Conservation (phyloP, 176 grass and related monocot species). For the Carex parvula region DNA sequence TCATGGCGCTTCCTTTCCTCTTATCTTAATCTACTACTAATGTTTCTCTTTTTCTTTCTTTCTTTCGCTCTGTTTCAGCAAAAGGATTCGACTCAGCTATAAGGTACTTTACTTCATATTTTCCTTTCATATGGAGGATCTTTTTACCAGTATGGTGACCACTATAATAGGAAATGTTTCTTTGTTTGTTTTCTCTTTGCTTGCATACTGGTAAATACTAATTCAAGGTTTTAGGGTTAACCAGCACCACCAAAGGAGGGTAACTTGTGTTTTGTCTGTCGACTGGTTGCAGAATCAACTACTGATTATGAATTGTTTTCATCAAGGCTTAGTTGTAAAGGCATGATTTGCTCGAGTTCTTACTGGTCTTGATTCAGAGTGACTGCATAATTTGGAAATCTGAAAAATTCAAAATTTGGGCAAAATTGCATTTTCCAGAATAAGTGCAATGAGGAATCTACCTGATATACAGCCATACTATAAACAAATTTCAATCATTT, state of each 20-base stretch:
- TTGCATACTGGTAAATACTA: background rate
- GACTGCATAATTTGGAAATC: background rate
- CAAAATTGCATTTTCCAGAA: background rate
- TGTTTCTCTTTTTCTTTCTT: background rate
- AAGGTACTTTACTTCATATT: constrained; percentile 40
- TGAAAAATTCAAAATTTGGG: background rate
- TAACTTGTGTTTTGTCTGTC: background rate
- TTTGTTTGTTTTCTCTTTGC: background rate
- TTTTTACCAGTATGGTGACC: background rate
- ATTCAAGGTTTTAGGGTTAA: background rate
- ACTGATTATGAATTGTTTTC: background rate
- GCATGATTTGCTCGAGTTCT: background rate
- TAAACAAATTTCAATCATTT: background rate
- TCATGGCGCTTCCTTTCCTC: background rate
- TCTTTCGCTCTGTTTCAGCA: constrained; percentile 37
- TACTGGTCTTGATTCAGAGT: background rate
- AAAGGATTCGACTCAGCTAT: constrained; percentile 64
- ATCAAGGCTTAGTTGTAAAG: background rate
- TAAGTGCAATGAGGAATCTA: background rate
- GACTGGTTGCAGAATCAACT: background rate
- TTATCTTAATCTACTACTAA: background rate
- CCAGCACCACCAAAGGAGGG: background rate
- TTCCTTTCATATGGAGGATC: background rate
- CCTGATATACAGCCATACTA: background rate
- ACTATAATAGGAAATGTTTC: background rate